These are phyloP conservation scores for Candida awuae DNA, from an alignment of 805 yeast species.

Conservation along the genomic window DNA sequence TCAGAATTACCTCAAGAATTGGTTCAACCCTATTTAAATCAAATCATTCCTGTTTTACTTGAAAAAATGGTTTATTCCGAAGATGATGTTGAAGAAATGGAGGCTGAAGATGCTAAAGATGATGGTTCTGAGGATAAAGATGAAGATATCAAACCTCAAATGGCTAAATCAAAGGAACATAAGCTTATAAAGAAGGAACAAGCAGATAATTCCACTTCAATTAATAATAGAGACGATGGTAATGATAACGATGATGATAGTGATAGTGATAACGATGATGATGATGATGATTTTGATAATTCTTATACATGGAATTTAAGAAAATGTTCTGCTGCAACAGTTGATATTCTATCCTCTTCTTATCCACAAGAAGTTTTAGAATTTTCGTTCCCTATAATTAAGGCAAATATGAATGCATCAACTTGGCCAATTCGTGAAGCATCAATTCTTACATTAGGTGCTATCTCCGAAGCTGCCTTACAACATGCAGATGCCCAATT, in stretches of 20 bases:
- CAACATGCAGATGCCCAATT: constrained; percentile 62
- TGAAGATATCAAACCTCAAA: constrained; percentile 80
- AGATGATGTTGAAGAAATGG: constrained; percentile 61
- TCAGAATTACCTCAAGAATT: constrained; percentile 47
- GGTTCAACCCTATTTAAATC: constrained; percentile 48
- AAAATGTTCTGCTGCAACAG: constrained; percentile 89
- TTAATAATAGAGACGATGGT: constrained; percentile 13
- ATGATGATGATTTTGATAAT: constrained; percentile 60
- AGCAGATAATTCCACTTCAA: constrained; percentile 2
- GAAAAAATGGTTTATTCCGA: constrained; percentile 84
- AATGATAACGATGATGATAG: constrained; percentile 39
- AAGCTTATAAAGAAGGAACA: constrained; percentile 20
- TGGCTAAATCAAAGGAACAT: constrained; percentile 54
- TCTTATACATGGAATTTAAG: constrained; percentile 82
- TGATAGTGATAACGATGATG: constrained; percentile 62
- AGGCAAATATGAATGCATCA: constrained; percentile 56
- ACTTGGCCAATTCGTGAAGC: constrained; percentile 93
- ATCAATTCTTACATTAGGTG: constrained; percentile 89
- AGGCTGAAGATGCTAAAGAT: constrained; percentile 60
- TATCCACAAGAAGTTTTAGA: constrained; percentile 61
- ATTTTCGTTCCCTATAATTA: constrained; percentile 65
- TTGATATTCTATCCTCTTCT: constrained; percentile 68
- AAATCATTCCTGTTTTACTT: constrained; percentile 69
- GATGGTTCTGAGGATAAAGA: constrained; percentile 76
- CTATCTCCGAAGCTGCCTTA: constrained; percentile 83